Evolutionary conservation across 2,329 filamentous ascomycete species (phyloP), one percentile per base, ranked within the genome.

Genomic region (Microdochium nivale): DNA sequence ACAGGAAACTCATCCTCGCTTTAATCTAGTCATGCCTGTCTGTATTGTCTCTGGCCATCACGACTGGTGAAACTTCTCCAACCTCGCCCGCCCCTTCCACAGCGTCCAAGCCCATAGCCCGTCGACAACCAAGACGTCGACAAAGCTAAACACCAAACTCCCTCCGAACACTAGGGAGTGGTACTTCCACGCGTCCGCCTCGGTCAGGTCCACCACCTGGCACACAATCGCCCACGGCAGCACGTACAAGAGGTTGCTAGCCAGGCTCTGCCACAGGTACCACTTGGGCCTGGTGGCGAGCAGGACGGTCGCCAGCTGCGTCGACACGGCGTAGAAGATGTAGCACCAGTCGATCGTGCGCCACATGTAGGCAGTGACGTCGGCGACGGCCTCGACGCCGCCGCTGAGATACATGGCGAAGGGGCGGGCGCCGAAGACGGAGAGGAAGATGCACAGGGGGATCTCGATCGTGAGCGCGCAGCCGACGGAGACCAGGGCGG

Each of bases 171-270:
- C 78, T 25, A 86, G 63, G 0, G 77, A 73, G 58, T 87, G 80
- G 60, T 84, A 88, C 0, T 73, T 81, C 85, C 84, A 88, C 0
- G 85, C 83, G 58, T 81, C 77, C 0, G 66, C 65, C 2, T 70
- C 62, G 7, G 75, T 72, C 47, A 85, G 65, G 2, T 66, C 51
- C n/a, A 66, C 67, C 3, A 67, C 70, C 49, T 75, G 78, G 53
- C 78, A 81, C 0, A 77, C 81, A 40, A 89, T 79, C 0, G 85
- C 84, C 84, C 85, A 89, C 0, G 84, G 85, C 2, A 90, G 65
- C 0, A 88, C 83, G 60, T 84, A 88, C 0, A 84, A 63, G 0
- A 89, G 48, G 58, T 88, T 89, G 7, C 83, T 86, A 0, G 70
- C 75, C 1, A 89, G 66, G 3, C 80, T 83, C 62, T 88, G 84